Percentiles rank a stretch among this genome's conserved stretches.
Evolutionary conservation across 176 grass and related monocot genomes (phyloP).

Genomic region (Lolium rigidum): DNA sequence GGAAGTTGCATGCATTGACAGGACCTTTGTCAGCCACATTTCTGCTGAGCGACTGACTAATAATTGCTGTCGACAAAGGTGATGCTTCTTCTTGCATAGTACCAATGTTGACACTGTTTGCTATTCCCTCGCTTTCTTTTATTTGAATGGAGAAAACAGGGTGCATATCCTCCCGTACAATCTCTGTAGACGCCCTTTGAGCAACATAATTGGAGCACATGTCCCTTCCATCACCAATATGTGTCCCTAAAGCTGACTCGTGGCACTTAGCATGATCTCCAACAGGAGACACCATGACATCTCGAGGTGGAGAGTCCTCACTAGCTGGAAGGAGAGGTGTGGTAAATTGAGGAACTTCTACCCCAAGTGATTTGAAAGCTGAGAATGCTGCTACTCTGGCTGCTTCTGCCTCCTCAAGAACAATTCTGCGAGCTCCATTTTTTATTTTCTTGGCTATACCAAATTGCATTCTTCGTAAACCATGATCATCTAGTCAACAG

Average conservation of each 20-base stretch:
- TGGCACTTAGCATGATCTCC: conserved; percentile 48
- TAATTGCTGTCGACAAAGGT: conserved; percentile 35
- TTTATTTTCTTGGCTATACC: conserved; percentile 97
- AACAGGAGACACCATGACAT: conserved; percentile 33
- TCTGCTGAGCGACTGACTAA: conserved; percentile 33
- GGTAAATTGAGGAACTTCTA: conserved; percentile 84
- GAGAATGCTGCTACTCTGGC: conserved; percentile 88
- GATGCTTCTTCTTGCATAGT: conserved; percentile 40
- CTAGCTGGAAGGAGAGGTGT: conserved; percentile 57
- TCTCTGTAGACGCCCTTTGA: conserved; percentile 45
- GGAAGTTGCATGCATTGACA: conserved; percentile 64
- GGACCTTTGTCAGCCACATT: conserved; percentile 66
- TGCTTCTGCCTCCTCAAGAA: conserved; percentile 96
- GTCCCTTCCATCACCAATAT: conserved; percentile 44
- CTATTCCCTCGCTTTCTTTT: conserved; percentile 28
- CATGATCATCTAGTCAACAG: conserved; percentile 55
- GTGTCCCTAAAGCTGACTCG: conserved; percentile 36
- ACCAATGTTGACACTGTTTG: conserved; percentile 15
- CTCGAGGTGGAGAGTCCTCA: conserved; percentile 48
- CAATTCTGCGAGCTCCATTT: conserved; percentile 88
- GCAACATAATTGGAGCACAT: conserved; percentile 34
- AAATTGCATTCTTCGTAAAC: conserved; percentile 70
- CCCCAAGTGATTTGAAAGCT: conserved; percentile 91
- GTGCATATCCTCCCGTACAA: conserved; percentile 26
- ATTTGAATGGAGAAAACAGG: conserved; percentile 39